Evolutionary conservation across 768 basidiomycete genomes (phyloP), one percentile per base, ranked within the genome.

Genomic region (Cystobasidium tubakii): DNA sequence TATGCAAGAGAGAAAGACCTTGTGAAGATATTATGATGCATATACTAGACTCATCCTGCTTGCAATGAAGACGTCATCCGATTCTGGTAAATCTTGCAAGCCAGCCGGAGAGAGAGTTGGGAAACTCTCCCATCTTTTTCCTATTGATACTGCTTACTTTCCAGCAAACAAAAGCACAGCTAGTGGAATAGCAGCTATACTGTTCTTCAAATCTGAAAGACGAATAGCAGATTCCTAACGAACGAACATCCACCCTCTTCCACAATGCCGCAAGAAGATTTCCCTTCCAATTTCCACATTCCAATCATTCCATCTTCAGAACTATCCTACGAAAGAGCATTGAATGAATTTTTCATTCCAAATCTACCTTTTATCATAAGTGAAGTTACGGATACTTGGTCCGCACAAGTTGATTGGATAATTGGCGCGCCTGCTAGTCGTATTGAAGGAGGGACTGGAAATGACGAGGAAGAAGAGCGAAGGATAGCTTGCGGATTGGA

Each of bases 341-440:
- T 25, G 23, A 23, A 39, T 21, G 25, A 29, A 19, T 71, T 71
- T 44, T 71, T 46, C 31, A 27, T n/a, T 53, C 54, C 69, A 31
- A 71, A 71, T 31, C n/a, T 62, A 29, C 69, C 69, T 31, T 71
- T 71, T 46, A 60, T 71, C 36, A 36, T 71, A n/a, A 57, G n/a
- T 27, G 69, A 31, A 29, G 46, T 39, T n/a, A 46, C 69, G 34
- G 34, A 55, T 12, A 19, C 6, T 15, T 71, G 69, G 69, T 53
- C 34, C 21, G 54, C 54, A 3, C 21, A 33, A 21, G 6, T 4
- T 25, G 55, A 71, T 29, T 71, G 69, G 69, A 34, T 71, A 55
- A 31, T 50, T n/a, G 10, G n/a, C n/a, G n/a, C n/a, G 3, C 12
- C 4, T n/a, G 21, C 46, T n/a, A n/a, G 15, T 50, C 46, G 10